A percentile compares a stretch with the other conserved stretches of the same genome.
Evolutionary conservation across 2,329 filamentous ascomycete species (phyloP).

Genomic region (Botryotinia narcissicola): DNA sequence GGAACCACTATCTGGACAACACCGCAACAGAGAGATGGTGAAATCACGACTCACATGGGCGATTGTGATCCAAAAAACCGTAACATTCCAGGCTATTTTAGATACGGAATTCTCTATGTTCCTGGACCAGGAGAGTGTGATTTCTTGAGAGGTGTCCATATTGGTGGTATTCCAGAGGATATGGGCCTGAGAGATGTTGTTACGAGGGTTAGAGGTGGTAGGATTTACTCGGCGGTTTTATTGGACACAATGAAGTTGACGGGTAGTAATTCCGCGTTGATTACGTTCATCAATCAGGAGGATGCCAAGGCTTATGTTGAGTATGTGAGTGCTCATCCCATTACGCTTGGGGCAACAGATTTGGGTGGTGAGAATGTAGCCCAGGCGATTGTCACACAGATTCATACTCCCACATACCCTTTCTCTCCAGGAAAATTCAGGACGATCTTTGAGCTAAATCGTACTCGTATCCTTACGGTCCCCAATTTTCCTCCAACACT

Average conservation of each 20-base stretch:
- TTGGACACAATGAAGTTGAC: slow-evolving; percentile 21
- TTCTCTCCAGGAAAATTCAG: background rate
- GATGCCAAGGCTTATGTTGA: slow-evolving; percentile 30
- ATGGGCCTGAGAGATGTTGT: slow-evolving; percentile 32
- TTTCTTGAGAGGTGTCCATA: slow-evolving; percentile 28
- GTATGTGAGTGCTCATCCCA: slow-evolving; percentile 23
- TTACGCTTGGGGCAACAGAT: slow-evolving; percentile 22
- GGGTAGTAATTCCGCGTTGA: slow-evolving; percentile 25
- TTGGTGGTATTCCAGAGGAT: slow-evolving; percentile 28
- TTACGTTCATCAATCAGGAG: slow-evolving; percentile 30
- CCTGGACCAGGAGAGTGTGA: slow-evolving; percentile 27
- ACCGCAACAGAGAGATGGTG: slow-evolving; percentile 2
- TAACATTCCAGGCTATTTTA: slow-evolving; percentile 29
- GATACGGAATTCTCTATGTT: slow-evolving; percentile 29
- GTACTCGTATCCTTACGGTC: slow-evolving; percentile 27
- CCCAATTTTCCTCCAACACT: slow-evolving; percentile 21
- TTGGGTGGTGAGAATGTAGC: background rate
- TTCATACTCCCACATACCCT: slow-evolving; percentile 33
- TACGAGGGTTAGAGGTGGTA: slow-evolving; percentile 30
- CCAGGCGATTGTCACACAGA: slow-evolving; percentile 22
- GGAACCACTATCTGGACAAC: slow-evolving; percentile 2
- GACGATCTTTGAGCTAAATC: slow-evolving; percentile 1
- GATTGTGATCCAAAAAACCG: slow-evolving; percentile 2
- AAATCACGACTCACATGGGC: background rate
- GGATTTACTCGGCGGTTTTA: slow-evolving; percentile 26